Evolutionary conservation across 2,329 filamentous ascomycete species (phyloP), one percentile per base, ranked within the genome.

Genomic region (Hymenoscyphus salicellus): DNA sequence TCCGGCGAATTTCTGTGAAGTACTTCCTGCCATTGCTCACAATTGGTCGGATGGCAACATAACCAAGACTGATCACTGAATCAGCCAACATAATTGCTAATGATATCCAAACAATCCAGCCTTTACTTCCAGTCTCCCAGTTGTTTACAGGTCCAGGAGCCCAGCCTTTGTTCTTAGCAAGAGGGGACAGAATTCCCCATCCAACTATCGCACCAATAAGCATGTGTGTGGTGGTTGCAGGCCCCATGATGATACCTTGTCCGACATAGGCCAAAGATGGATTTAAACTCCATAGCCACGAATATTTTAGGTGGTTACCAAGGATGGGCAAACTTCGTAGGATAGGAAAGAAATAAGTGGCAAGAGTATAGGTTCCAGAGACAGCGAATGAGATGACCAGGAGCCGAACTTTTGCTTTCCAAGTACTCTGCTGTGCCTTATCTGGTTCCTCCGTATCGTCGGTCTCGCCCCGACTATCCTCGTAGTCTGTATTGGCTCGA

Each of bases 211-310:
- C 93, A 5, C 95, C 95, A 2, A 98, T 79, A 0, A 97, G 84
- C 95, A 99, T 99, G 72, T 98, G 94, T 61, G 96, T 83, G 2
- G 94, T 98, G 0, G 95, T 99, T 46, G 92, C 89, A 3, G 94
- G 91, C 0, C 95, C 95, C 95, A 99, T 99, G 73, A 99, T 98
- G 67, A 99, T 96, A 11, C 95, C 95, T 78, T 99, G 95, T 0
- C 95, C 95, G 30, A 98, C 88, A 75, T 99, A 99, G 2, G 95
- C 95, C n/a, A 96, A 89, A 56, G 93, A 97, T 0, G 95, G 95
- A 70, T 99, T 99, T 6, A 99, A 81, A 0, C 92, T 95, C 95
- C 95, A 99, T 0, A 97, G 84, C 94, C 94, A 99, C 1, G 86
- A 86, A 0, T 85, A 79, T 0, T 93, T 93, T 6, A 96, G 84